Base-by-base conservation (phyloP, 2,329 filamentous ascomycete genomes). In the Trichothecium roseum region DNA sequence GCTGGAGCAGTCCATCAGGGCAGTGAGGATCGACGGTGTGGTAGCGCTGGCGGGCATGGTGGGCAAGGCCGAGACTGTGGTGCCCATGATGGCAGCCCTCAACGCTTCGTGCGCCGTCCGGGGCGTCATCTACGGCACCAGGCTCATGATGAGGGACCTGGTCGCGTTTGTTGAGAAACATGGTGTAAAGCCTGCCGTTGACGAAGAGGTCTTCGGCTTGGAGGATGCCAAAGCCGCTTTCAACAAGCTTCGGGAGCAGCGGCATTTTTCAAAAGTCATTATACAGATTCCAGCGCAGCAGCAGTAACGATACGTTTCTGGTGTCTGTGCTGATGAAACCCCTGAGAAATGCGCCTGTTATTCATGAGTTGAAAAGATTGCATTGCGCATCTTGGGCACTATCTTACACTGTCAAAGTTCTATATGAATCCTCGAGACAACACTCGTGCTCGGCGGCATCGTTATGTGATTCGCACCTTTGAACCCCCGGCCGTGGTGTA, bases 1-100 rank as follows among this genome's bases (percentile, higher is more conserved):
- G 0, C 63, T 83, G 42, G 46, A 57, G 3, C 64, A 79, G 48
- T 68, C 64, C 3, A 55, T 80, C 28, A 66, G 66, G 42, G 68
- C 69, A 2, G 56, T 75, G 1, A 44, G 50, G 0, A 36, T 46
- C 0, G 51, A 58, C 12, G 60, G 60, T 0, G n/a, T 58, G 4
- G 40, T 66, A 16, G 39, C 43, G 3, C 28, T 57, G 2, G 42
- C 53, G 9, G 60, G 60, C 0, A 41, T 50, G 7, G 43, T 62
- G 4, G 54, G 70, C 42, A 27, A 33, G 4, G 35, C 29, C 0
- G 42, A 46, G 13, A 29, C 36, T 1, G 20, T 10, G 6, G 49
- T 54, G 2, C 48, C 49, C 9, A 32, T 55, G 28, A 40, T 53
- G 27, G 38, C 37, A 4, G 45, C 42, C 14, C 27, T 59, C 6